Evolutionary conservation across 192 early-diverging fungal genomes (phyloP), one percentile per base, ranked within the genome.

Genomic region (Podila clonocystis): DNA sequence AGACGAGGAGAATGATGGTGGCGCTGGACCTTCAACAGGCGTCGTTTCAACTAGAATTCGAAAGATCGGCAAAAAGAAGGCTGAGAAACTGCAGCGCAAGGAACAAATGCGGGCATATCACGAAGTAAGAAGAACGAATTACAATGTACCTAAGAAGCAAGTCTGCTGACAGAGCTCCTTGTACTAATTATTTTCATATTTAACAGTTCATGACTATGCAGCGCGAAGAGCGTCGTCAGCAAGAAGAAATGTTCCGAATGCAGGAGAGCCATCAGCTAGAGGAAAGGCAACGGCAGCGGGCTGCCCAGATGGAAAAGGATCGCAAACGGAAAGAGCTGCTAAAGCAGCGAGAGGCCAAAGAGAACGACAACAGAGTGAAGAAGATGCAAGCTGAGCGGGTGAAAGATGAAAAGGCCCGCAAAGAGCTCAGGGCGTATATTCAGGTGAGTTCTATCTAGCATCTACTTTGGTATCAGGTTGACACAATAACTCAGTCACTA

Each of bases 61-160:
- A 58, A 68, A 66, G 63, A 72, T 83, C 58, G 82, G 82, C 33
- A 83, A 83, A 63, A 83, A 83, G 30, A 78, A 73, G 59, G 82
- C 82, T 0, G 82, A 83, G 38, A 78, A 79, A 48, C 45, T 83
- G 12, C 69, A 77, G 22, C 69, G 82, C 33, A 83, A 79, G 49
- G 75, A 83, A 22, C 74, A 83, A n/a, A 76, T 74, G 74, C 69
- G 82, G 29, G 70, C 74, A 2, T 73, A 78, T 28, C 82, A 67
- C 22, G 82, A 83, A 75, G 82, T 83, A 79, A 49, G 5, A 17
- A 52, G 9, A 2, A 36, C 26, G 4, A 8, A 1, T 48, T 1
- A 22, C 22, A 1, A 29, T 58, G 15, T 28, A 20, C 33, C 52
- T 55, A n/a, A 55, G 22, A n/a, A 9, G 22, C 7, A 17, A n/a